Conservation (phyloP, 2,329 filamentous ascomycete genomes). For the Botrytis fragariae region DNA sequence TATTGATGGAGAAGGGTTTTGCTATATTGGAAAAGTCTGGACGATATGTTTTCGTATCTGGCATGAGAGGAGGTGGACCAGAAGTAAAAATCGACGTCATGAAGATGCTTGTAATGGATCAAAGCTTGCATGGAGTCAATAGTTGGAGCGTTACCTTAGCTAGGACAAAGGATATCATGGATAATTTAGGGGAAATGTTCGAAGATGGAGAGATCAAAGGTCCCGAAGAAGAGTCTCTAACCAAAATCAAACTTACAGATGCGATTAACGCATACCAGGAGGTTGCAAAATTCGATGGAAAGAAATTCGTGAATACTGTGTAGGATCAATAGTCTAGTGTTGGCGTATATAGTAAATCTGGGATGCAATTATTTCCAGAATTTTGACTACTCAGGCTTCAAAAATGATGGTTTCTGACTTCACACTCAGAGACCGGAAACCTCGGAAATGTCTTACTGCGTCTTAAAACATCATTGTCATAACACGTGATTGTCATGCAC, state of each 20-base stretch:
- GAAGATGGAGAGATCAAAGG: background rate
- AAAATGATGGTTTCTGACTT: background rate
- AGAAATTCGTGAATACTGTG: slow-evolving; percentile 1
- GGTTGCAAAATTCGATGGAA: background rate
- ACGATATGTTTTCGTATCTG: slow-evolving; percentile 6
- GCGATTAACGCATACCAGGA: background rate
- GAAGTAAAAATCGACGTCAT: slow-evolving; percentile 1
- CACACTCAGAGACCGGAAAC: background rate
- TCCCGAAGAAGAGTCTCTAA: background rate
- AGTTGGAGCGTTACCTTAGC: background rate
- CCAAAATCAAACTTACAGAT: background rate
- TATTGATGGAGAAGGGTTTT: slow-evolving; percentile 2
- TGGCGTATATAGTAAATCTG: background rate
- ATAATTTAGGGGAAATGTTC: background rate
- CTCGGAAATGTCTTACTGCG: background rate
- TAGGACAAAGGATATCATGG: background rate
- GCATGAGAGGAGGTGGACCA: background rate
- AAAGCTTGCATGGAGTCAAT: slow-evolving; percentile 11
- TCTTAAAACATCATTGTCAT: background rate
- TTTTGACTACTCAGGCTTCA: background rate
- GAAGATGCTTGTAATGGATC: slow-evolving; percentile 9
- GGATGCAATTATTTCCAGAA: background rate
- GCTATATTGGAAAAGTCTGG: background rate
- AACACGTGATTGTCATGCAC: background rate
- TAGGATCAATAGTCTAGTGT: background rate